These are phyloP conservation scores for Puccinia polysora DNA, from an alignment of 1,284 basidiomycete genomes.

Conservation along the genomic window DNA sequence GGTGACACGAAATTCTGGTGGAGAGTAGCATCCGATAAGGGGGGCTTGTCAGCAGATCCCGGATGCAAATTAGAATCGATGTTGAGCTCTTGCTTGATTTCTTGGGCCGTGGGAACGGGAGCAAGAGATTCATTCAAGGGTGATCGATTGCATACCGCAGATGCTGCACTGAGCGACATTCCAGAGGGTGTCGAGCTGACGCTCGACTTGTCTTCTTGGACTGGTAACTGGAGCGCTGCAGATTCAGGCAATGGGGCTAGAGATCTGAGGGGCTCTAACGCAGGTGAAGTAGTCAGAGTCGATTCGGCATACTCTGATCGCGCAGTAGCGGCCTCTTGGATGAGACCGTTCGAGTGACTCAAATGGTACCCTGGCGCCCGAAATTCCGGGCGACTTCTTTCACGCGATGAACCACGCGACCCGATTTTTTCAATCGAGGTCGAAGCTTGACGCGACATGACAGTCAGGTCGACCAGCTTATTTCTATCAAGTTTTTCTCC, in stretches of 20 bases:
- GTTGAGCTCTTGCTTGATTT: conserved; percentile 14
- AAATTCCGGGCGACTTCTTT: conserved; percentile 22
- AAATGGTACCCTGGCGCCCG: conserved; percentile 10
- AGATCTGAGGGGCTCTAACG: conserved; percentile 2
- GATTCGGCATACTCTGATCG: conserved; percentile 35
- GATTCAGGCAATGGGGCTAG: conserved; percentile 7
- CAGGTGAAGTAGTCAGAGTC: conserved; percentile 32
- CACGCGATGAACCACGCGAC: background rate
- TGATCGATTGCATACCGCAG: too few relatives aligned
- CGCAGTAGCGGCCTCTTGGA: background rate
- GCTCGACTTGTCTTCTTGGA: too few relatives aligned
- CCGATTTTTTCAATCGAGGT: background rate
- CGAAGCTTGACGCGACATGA: background rate
- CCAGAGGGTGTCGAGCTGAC: too few relatives aligned
- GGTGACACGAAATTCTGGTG: background rate
- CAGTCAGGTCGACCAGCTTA: conserved; percentile 9
- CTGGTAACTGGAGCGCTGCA: too few relatives aligned
- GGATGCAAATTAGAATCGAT: background rate
- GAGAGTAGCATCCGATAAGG: background rate
- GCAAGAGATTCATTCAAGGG: background rate
- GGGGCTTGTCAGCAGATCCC: background rate
- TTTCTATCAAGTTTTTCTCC: conserved; percentile 31
- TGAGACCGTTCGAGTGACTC: background rate
- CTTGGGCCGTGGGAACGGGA: background rate
- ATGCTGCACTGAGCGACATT: too few relatives aligned